phyloP scores from a whole-genome alignment of 2,329 filamentous ascomycete genomes.

The Pezicula neosporulosa region DNA sequence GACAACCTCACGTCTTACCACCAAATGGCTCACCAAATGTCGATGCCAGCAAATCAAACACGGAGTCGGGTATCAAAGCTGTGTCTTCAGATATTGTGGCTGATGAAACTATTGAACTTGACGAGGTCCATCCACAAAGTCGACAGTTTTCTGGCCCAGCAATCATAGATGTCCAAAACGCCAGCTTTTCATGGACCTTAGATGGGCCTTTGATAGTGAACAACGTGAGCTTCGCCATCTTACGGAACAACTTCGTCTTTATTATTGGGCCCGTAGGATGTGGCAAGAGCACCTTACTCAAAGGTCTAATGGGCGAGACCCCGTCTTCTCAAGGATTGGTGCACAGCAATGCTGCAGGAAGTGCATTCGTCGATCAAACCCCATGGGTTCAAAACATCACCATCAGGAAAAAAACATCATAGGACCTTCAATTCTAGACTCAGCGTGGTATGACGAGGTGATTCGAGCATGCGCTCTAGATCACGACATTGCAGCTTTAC shows the following conservation, averaged over 20 bases:
- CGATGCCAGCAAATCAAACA: no score
- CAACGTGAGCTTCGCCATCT: conserved; percentile 15
- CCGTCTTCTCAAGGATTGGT: conserved; percentile 20
- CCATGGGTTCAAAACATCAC: conserved; percentile 43
- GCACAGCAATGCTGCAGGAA: conserved; percentile 10
- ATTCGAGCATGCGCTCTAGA: conserved; percentile 62
- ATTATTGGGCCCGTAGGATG: conserved; percentile 29
- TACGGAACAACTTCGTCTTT: conserved; percentile 17
- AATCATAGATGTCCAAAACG: conserved; percentile 20
- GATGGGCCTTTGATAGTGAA: conserved; percentile 8
- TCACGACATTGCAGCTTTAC: conserved; percentile 58
- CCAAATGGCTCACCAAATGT: neutral
- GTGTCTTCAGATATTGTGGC: neutral
- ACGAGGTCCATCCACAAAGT: conserved; percentile 5
- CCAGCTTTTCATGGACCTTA: conserved; percentile 18
- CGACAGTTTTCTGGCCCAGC: neutral
- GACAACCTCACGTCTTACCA: conserved; percentile 18
- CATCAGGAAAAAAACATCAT: conserved; percentile 37
- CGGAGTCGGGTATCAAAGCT: neutral
- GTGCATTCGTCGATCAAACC: conserved; percentile 41
- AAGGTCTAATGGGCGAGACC: conserved; percentile 27
- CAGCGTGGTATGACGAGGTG: conserved; percentile 60
- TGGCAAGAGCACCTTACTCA: conserved; percentile 27
- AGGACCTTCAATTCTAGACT: conserved; percentile 38
- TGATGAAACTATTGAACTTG: neutral